phyloP scores from a whole-genome alignment of 2,329 filamentous ascomycete genomes.

The Aspergillus tanneri region DNA sequence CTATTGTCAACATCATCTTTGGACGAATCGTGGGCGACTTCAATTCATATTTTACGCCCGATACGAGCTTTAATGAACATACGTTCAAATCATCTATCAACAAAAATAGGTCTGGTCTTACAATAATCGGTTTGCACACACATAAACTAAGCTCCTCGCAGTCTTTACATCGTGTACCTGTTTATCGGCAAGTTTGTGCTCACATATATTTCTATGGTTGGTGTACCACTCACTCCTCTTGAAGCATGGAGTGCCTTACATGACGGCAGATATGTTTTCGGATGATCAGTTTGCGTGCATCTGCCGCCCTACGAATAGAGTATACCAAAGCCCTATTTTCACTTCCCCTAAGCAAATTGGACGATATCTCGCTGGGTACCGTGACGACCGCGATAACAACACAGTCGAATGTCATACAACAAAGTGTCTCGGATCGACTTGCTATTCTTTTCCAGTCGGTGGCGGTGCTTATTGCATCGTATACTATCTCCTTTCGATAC shows the following conservation, averaged over 20 bases:
- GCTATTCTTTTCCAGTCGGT: constrained; percentile 44
- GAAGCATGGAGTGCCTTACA: neutral
- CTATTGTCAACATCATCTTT: constrained; percentile 61
- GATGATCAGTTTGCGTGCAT: constrained; percentile 52
- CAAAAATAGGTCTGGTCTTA: no score
- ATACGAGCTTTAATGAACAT: constrained; percentile 42
- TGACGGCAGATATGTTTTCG: constrained; percentile 47
- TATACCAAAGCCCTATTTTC: constrained; percentile 52
- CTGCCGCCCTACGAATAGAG: constrained; percentile 50
- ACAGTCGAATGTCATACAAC: constrained; percentile 54
- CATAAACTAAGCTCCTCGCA: no score
- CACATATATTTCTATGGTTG: constrained; percentile 57
- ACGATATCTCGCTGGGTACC: constrained; percentile 51
- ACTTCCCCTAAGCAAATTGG: constrained; percentile 52
- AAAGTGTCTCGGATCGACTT: constrained; percentile 56
- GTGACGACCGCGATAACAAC: constrained; percentile 55
- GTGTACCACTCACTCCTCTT: constrained; percentile 3
- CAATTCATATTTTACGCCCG: constrained; percentile 53
- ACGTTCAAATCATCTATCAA: no score
- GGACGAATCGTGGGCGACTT: constrained; percentile 57
- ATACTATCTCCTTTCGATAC: constrained; percentile 54
- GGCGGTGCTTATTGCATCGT: constrained; percentile 45
- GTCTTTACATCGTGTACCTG: constrained; percentile 59
- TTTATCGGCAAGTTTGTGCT: constrained; percentile 56
- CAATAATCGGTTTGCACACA: no score